A percentile compares a stretch with the other conserved stretches of the same genome.
Conservation (phyloP, 495 filamentous ascomycete genomes). For the Aspergillus biplanus region DNA sequence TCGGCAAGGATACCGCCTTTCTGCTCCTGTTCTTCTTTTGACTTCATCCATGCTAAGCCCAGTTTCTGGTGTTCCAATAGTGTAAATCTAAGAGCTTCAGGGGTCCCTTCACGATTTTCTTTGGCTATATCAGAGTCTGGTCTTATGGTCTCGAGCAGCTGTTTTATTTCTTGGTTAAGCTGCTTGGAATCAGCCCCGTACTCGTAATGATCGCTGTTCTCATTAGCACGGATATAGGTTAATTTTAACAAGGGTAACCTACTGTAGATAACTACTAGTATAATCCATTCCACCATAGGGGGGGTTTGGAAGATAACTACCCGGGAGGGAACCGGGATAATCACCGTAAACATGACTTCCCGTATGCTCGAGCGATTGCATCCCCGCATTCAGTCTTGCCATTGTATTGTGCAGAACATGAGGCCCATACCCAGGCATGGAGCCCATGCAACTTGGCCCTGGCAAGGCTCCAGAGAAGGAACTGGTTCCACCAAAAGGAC, state of each 20-base stretch:
- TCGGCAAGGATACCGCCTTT: conserved; percentile 88
- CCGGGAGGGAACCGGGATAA: conserved; percentile 2
- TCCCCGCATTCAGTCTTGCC: conserved; percentile 22
- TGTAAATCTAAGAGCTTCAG: conserved; percentile 66
- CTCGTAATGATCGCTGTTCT: conserved; percentile 27
- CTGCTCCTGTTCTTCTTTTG: conserved; percentile 75
- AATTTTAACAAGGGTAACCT: not conserved
- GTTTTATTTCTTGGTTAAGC: conserved; percentile 65
- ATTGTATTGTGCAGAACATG: conserved; percentile 25
- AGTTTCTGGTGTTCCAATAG: conserved; percentile 85
- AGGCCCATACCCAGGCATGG: conserved; percentile 16
- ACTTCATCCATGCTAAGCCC: conserved; percentile 80
- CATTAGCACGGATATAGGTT: not conserved
- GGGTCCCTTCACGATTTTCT: conserved; percentile 72
- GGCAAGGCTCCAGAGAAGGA: conserved; percentile 2
- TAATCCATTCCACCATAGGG: conserved; percentile 1
- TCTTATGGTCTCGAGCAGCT: conserved; percentile 71
- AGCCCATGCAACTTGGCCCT: conserved; percentile 11
- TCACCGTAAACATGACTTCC: conserved; percentile 13
- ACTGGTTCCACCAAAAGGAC: not conserved
- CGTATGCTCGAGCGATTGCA: conserved; percentile 15
- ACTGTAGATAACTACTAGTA: conserved; percentile 11
- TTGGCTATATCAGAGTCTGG: conserved; percentile 70
- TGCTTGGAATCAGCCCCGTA: conserved; percentile 57
- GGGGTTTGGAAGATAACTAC: not conserved